Evolutionary conservation across 1,284 basidiomycete species (phyloP).

Genomic region (Rhodotorula sp.): DNA sequence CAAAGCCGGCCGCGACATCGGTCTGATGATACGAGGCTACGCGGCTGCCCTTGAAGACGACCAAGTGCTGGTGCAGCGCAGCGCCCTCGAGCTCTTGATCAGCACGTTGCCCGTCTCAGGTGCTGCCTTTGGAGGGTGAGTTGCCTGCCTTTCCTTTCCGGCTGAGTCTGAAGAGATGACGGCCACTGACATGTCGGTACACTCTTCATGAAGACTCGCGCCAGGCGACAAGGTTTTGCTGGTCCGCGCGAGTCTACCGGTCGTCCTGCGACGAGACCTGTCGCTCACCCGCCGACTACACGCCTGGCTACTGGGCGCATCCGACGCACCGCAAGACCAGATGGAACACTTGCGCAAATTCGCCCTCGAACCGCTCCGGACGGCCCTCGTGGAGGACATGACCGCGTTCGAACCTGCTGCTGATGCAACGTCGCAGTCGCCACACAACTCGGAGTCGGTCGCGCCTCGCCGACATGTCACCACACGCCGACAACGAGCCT

Average conservation of each 20-base stretch:
- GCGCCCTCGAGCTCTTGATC: slow-evolving; percentile 74
- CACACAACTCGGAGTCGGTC: not conserved
- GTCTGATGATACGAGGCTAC: slow-evolving; percentile 88
- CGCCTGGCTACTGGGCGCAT: slow-evolving; percentile 83
- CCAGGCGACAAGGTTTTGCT: slow-evolving; percentile 43
- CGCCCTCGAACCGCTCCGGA: slow-evolving; percentile 65
- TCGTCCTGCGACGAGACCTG: slow-evolving; percentile 86
- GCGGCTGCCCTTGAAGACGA: slow-evolving; percentile 84
- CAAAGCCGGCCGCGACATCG: slow-evolving; percentile 79
- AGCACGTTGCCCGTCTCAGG: slow-evolving; percentile 73
- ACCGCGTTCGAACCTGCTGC: slow-evolving; percentile 49
- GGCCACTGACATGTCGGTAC: not conserved
- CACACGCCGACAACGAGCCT: slow-evolving; percentile 74
- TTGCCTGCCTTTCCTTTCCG: slow-evolving; percentile 61
- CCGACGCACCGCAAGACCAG: slow-evolving; percentile 71
- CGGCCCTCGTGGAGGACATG: slow-evolving; percentile 74
- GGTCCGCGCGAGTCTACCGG: slow-evolving; percentile 48
- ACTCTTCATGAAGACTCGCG: slow-evolving; percentile 21
- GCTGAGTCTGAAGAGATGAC: not conserved
- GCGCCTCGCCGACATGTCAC: slow-evolving; percentile 50
- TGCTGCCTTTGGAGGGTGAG: slow-evolving; percentile 63
- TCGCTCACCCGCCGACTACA: slow-evolving; percentile 90
- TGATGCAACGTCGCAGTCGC: not conserved
- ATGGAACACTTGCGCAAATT: slow-evolving; percentile 66
- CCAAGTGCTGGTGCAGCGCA: slow-evolving; percentile 78